Base-by-base conservation (phyloP, 306 rosid species). In the Acacia melanoxylon region DNA sequence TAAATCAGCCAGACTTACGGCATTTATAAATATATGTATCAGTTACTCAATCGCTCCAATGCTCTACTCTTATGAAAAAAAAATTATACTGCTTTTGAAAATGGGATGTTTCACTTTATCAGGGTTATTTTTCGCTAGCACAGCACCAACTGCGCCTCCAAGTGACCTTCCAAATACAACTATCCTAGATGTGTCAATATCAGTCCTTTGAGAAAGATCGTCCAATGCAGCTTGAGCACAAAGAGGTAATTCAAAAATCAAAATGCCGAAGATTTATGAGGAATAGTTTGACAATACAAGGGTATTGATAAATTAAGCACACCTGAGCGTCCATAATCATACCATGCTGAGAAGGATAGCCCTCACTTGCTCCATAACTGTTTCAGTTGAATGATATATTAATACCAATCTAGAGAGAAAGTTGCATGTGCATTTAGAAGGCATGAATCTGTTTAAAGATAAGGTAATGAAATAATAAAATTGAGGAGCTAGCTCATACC, bases 111-210 rank as follows among this genome's bases (percentile, higher is more conserved):
- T n/a, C n/a, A 96, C 99, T 97, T 96, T 96, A 78, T 96, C 98
- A 25, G 98, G 97, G 81, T 96, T 96, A 83, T 88, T 91, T 76
- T 86, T 92, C 25, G 98, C 69, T 78, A 96, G 97, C 66, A 89
- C 92, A 72, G 99, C 74, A 80, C 99, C 99, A 88, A 96, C 99
- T 58, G 99, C 99, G 83, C 98, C 99, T 41, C 99, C 99, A 73
- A 96, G 99, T 68, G 99, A 94, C 88, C 99, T 89, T 86, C 99
- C 99, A 76, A 94, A 96, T 67, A 96, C 95, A 89, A 96, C 77
- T 82, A 96, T 94, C 87, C 94, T 89, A 74, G 98, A 89, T 22
- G 97, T 85, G 84, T 96, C 99, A 71, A 96, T 92, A 87, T 96
- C 99, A 85, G 91, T 80, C 86, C 98, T 89, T 86, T 92, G 97